phyloP scores from a whole-genome alignment of 2,329 filamentous ascomycete genomes.

The Xylariomycetidae sp. region DNA sequence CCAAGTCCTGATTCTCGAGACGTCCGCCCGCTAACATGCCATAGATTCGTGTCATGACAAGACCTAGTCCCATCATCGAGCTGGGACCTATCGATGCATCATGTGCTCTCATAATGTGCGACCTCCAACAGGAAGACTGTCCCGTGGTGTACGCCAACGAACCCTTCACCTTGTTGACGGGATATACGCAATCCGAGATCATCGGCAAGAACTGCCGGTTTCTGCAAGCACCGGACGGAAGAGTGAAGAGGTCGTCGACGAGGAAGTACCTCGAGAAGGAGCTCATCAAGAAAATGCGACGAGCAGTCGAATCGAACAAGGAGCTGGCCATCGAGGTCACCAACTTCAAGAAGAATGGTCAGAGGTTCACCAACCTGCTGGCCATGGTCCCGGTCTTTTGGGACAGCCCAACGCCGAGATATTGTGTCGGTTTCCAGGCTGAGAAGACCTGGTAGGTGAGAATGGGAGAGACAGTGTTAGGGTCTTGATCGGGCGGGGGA shows the following conservation, averaged over 20 bases:
- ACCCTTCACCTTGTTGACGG: constrained; percentile 72
- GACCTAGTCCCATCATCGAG: constrained; percentile 70
- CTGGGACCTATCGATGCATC: constrained; percentile 81
- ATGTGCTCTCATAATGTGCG: constrained; percentile 78
- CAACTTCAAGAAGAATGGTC: constrained; percentile 79
- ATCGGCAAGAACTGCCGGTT: constrained; percentile 81
- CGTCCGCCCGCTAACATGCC: constrained; percentile 2
- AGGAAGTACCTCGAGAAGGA: constrained; percentile 64
- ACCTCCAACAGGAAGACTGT: constrained; percentile 66
- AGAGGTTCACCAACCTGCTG: constrained; percentile 74
- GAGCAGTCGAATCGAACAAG: constrained; percentile 37
- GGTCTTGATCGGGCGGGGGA: no score
- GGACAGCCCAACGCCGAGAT: constrained; percentile 61
- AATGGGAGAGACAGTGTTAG: no score
- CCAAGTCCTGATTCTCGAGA: no score
- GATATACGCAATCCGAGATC: constrained; percentile 70
- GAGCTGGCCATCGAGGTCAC: constrained; percentile 54
- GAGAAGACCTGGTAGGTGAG: constrained; percentile 37
- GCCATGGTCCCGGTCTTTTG: constrained; percentile 79
- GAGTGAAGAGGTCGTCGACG: constrained; percentile 53
- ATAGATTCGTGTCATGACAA: constrained; percentile 58
- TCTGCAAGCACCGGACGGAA: constrained; percentile 69
- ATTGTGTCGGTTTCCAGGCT: constrained; percentile 78
- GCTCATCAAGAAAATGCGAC: constrained; percentile 51
- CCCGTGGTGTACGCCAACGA: constrained; percentile 85